These are phyloP conservation scores for Epichloe hybrida DNA, from an alignment of 2,329 filamentous ascomycete species.

Conservation along the genomic window DNA sequence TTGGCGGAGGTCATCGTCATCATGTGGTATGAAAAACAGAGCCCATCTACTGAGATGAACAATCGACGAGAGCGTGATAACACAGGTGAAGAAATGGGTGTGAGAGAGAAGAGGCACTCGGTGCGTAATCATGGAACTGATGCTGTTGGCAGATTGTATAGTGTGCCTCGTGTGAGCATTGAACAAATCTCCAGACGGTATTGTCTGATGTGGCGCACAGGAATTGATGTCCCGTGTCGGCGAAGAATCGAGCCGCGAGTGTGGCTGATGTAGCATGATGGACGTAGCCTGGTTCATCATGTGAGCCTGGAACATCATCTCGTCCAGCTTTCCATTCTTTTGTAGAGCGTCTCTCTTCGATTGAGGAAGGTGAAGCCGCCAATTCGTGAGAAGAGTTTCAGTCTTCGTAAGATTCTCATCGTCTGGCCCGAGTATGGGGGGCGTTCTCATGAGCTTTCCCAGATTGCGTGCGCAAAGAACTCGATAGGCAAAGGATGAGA, in stretches of 20 bases:
- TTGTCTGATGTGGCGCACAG: constrained; percentile 47
- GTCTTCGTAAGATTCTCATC: constrained; percentile 39
- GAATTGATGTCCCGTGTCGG: constrained; percentile 46
- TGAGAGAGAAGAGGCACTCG: constrained; percentile 59
- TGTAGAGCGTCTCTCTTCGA: constrained; percentile 58
- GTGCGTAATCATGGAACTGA: constrained; percentile 62
- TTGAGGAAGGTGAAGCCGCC: constrained; percentile 64
- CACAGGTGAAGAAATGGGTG: constrained; percentile 79
- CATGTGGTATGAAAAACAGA: constrained; percentile 45
- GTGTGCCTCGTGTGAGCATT: constrained; percentile 68
- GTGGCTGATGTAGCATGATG: constrained; percentile 68
- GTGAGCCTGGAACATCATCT: constrained; percentile 83
- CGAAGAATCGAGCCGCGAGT: constrained; percentile 58
- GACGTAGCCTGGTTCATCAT: constrained; percentile 58
- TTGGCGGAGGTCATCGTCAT: constrained; percentile 56
- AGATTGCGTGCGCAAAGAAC: constrained; percentile 71
- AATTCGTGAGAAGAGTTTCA: constrained; percentile 50
- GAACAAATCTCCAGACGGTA: constrained; percentile 36
- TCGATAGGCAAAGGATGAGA: constrained; percentile 76
- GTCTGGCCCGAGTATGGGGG: constrained; percentile 36
- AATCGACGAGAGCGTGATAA: constrained; percentile 64
- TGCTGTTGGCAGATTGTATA: constrained; percentile 62
- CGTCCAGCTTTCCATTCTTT: constrained; percentile 60
- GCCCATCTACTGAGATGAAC: constrained; percentile 73
- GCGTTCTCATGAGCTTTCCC: constrained; percentile 55